Evolutionary conservation across 352 stramenopile species (phyloP).

Genomic region (Pythium folliculosum): DNA sequence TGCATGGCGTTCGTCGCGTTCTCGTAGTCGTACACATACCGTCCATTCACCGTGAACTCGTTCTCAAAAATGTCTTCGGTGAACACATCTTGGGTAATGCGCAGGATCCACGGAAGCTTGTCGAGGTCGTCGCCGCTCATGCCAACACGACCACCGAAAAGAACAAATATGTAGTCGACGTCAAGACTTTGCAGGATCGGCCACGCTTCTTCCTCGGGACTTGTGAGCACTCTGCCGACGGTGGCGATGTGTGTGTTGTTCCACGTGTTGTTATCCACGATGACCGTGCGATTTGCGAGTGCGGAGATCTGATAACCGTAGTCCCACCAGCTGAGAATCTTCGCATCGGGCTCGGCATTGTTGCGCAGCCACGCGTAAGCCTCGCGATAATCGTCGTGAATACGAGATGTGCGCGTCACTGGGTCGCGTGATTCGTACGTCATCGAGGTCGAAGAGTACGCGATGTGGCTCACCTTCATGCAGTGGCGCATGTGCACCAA

Average conservation of each 20-base stretch:
- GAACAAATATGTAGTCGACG: constrained; percentile 80
- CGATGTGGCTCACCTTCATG: constrained; percentile 60
- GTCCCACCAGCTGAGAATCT: constrained; percentile 86
- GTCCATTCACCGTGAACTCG: constrained; percentile 75
- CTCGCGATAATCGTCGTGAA: constrained; percentile 83
- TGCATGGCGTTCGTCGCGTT: constrained; percentile 77
- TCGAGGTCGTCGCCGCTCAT: constrained; percentile 90
- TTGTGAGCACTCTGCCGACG: constrained; percentile 82
- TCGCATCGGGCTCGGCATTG: constrained; percentile 68
- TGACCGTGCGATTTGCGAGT: constrained; percentile 79
- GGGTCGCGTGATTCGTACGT: constrained; percentile 64
- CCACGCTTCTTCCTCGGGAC: constrained; percentile 62
- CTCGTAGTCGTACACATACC: constrained; percentile 64
- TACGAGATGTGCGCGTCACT: constrained; percentile 40
- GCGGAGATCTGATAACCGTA: constrained; percentile 87
- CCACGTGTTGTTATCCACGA: constrained; percentile 97
- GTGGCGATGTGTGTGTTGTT: constrained; percentile 97
- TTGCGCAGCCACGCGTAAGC: constrained; percentile 80
- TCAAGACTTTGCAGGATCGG: constrained; percentile 76
- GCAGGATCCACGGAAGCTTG: constrained; percentile 93
- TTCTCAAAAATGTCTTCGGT: constrained; percentile 80
- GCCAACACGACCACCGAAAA: constrained; percentile 72
- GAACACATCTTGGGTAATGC: constrained; percentile 90
- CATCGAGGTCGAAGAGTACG: constrained; percentile 81
- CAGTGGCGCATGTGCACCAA: constrained; percentile 67